Evolutionary conservation across 2,329 filamentous ascomycete species (phyloP), one percentile per base, ranked within the genome.

Genomic region (Colletotrichum spinosum): DNA sequence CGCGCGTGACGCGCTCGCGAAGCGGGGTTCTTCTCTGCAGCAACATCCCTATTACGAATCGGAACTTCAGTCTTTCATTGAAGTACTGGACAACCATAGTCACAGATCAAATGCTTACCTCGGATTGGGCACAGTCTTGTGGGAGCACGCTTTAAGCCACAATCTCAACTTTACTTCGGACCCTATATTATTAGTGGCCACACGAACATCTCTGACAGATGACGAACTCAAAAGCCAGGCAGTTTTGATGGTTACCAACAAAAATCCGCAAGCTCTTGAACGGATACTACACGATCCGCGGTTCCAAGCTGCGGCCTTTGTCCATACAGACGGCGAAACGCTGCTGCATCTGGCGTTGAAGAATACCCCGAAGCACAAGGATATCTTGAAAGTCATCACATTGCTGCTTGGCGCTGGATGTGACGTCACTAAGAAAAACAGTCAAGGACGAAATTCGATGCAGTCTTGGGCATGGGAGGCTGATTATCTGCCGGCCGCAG

Each of bases 81-180:
- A 25, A 11, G 6, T 45, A 2, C 52, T 55, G 2, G 15, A 13
- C 6, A 8, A 9, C 1, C 8, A 2, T 6, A 3, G 5, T n/a
- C 0, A n/a, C 9, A 25, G 12, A 3, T 38, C n/a, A 0, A 0
- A 33, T 1, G 13, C 6, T 2, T 0, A 56, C 13, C 42, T 5
- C 33, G n/a, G 11, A 12, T 2, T 56, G 11, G 15, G 3, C 33
- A 2, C 33, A 2, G 8, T 56, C 10, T 11, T 33, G 8, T 53
- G 56, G 56, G 3, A n/a, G 3, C 2, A 3, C 4, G 56, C 56
- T 2, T 2, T 46, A 10, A 2, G 0, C 3, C 2, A 1, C 8
- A 2, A 45, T 5, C 12, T 59, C 7, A 6, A n/a, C 5, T 37
- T 59, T 12, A 38, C 48, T 8, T n/a, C 1, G 6, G 7, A 59